A percentile compares a stretch with the other conserved stretches of the same genome.
phyloP scores from a whole-genome alignment of 805 yeast species.

The Saccharomycopsis microspora region DNA sequence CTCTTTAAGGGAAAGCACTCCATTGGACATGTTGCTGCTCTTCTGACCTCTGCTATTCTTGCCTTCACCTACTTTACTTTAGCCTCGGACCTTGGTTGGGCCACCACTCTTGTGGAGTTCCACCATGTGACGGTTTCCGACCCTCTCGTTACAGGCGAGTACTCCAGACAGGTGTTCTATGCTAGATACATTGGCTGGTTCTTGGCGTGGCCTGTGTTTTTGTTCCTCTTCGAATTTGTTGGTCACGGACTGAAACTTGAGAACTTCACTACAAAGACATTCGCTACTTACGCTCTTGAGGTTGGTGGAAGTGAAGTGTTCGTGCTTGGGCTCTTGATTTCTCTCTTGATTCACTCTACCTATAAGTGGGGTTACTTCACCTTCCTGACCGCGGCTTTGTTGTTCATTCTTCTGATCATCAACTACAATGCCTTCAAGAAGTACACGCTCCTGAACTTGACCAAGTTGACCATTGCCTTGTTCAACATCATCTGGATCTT shows the following conservation, averaged over 20 bases:
- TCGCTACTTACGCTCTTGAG: slow-evolving; percentile 31
- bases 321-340: slow-evolving; percentile 45
- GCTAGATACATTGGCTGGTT: slow-evolving; percentile 49
- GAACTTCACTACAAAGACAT: slow-evolving; percentile 22
- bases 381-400: slow-evolving; percentile 35
- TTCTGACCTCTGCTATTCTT: slow-evolving; percentile 29
- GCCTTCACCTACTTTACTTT: slow-evolving; percentile 41
- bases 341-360: slow-evolving; percentile 39
- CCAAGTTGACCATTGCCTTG: slow-evolving; percentile 19
- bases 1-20: slow-evolving; percentile 26
- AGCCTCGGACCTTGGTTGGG: slow-evolving; percentile 49
- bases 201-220: slow-evolving; percentile 37
- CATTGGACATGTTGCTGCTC: slow-evolving; percentile 29
- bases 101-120: slow-evolving; percentile 36
- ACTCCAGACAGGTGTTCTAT: slow-evolving; percentile 43
- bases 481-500: slow-evolving; percentile 34
- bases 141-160: slow-evolving; percentile 20
- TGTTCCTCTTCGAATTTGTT: slow-evolving; percentile 23
- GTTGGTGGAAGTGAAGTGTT: slow-evolving; percentile 34
- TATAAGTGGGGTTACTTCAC: slow-evolving; percentile 66
- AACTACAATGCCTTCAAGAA: slow-evolving; percentile 8
- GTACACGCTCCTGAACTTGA: slow-evolving; percentile 17
- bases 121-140: slow-evolving; percentile 30
- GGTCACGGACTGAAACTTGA: slow-evolving; percentile 19
- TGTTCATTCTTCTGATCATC: slow-evolving; percentile 25